These are phyloP conservation scores for Leccinum obscurum DNA, from an alignment of 768 basidiomycete species.

Conservation along the genomic window DNA sequence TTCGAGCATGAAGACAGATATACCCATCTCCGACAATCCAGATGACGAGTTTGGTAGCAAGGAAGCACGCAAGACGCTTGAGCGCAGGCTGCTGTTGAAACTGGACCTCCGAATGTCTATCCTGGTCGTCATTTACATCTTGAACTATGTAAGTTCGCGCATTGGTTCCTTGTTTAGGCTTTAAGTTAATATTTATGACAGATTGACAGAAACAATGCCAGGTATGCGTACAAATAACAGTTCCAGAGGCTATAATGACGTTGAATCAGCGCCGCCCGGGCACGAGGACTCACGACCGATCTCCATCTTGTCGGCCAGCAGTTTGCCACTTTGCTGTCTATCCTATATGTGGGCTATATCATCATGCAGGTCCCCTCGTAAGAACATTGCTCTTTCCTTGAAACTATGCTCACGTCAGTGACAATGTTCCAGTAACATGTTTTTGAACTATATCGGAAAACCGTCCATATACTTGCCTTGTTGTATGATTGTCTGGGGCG, in stretches of 20 bases:
- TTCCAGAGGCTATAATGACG: background rate
- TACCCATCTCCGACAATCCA: background rate
- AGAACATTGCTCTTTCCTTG: conserved; percentile 1
- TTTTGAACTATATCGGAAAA: conserved; percentile 62
- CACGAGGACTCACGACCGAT: conserved; percentile 66
- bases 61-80: conserved; percentile 47
- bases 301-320: conserved; percentile 59
- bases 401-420: background rate
- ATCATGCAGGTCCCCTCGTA: conserved; percentile 44
- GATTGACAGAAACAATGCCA: conserved; percentile 72
- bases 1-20: conserved; percentile 1
- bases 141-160: conserved; percentile 34
- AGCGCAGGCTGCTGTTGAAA: conserved; percentile 54
- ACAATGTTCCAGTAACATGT: conserved; percentile 56
- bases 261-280: conserved; percentile 57
- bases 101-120: conserved; percentile 58
- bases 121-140: conserved; percentile 41
- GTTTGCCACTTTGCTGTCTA: conserved; percentile 67
- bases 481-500: conserved; percentile 74
- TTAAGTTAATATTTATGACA: conserved; percentile 21
- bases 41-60: conserved; percentile 51
- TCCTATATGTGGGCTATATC: conserved; percentile 62
- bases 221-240: conserved; percentile 37
- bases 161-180: background rate
- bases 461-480: conserved; percentile 66